Base-by-base conservation (phyloP, 202 grass and related monocot genomes). In the Digitaria exilis region DNA sequence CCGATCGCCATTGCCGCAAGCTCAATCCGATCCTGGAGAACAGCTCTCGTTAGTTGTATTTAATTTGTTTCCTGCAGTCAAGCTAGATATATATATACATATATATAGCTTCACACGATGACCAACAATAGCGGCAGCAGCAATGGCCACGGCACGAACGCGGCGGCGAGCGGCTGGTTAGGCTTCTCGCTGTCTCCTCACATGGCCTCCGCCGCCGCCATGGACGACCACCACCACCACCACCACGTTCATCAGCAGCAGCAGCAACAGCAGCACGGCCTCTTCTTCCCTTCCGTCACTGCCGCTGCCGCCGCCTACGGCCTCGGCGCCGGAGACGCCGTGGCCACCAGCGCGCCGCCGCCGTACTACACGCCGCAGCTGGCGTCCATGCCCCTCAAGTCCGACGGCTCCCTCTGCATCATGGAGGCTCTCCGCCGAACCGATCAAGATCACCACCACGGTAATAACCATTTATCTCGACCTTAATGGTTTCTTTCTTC, bases 321-420 rank as follows among this genome's bases (percentile, higher is more conserved):
- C 17, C 76, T 86, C 35, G 87, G 54, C 29, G 84, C 76, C 28
- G 85, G 62, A 19, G 87, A 72, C 21, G n/a, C n/a, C n/a, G 59
- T 51, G 30, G 60, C 77, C 74, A 63, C 57, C 41, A 80, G 59
- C 41, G 81, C 45, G 49, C 75, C 89, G 48, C 71, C 89, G 80
- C 81, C 88, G 83, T 95, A 95, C 87, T 98, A 81, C 78, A 43
- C 79, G 65, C 79, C 96, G 42, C 96, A 98, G 85, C 82, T 98
- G 37, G 87, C 90, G 34, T 95, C 96, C 82, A 98, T 98, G 88
- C 96, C 96, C 16, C 90, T 98, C 80, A 95, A 95, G 73, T 98
- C 96, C 21, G 93, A 98, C 31, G 92, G 95, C 25, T 95, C 95
- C 16, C 95, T 98, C 65, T 95, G 95, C 89, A 94, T 98, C 80